phyloP scores from a whole-genome alignment of 2,329 filamentous ascomycete genomes.

The Aspergillus pseudonomiae region DNA sequence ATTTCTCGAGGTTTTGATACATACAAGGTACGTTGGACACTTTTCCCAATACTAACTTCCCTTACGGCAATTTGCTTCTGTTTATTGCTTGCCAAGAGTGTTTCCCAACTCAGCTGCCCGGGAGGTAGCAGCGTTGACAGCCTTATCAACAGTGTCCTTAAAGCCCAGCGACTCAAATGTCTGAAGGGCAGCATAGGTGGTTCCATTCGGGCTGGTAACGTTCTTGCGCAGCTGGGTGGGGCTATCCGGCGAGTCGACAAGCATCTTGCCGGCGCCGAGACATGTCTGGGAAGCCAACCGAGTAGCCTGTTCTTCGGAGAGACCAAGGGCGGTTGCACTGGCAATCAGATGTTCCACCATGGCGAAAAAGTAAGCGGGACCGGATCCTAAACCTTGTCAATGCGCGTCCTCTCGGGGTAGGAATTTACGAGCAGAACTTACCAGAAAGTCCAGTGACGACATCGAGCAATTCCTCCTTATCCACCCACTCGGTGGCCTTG shows the following conservation, averaged over 20 bases:
- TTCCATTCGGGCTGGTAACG: conserved; percentile 40
- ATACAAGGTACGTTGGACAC: neutral
- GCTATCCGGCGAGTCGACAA: conserved; percentile 33
- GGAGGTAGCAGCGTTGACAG: conserved; percentile 35
- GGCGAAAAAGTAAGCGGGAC: conserved; percentile 41
- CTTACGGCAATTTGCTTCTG: neutral
- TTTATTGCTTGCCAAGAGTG: conserved; percentile 23
- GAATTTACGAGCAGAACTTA: conserved; percentile 17
- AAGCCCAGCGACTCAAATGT: conserved; percentile 34
- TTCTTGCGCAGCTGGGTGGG: conserved; percentile 39
- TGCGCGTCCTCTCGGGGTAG: neutral
- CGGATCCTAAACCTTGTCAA: conserved; percentile 31
- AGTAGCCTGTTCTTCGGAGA: conserved; percentile 38
- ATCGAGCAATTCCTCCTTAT: conserved; percentile 36
- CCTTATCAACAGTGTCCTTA: conserved; percentile 35
- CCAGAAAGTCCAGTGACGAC: conserved; percentile 42
- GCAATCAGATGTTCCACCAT: conserved; percentile 40
- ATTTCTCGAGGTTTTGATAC: neutral
- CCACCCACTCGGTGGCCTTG: conserved; percentile 40
- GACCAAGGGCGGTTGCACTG: conserved; percentile 35
- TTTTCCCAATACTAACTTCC: neutral
- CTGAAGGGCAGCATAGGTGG: conserved; percentile 37
- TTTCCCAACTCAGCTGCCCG: conserved; percentile 36
- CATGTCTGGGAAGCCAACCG: conserved; percentile 38
- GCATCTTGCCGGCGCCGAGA: conserved; percentile 40